These are phyloP conservation scores for Suhomyces sp. DNA, from an alignment of 805 yeast genomes.

Conservation along the genomic window DNA sequence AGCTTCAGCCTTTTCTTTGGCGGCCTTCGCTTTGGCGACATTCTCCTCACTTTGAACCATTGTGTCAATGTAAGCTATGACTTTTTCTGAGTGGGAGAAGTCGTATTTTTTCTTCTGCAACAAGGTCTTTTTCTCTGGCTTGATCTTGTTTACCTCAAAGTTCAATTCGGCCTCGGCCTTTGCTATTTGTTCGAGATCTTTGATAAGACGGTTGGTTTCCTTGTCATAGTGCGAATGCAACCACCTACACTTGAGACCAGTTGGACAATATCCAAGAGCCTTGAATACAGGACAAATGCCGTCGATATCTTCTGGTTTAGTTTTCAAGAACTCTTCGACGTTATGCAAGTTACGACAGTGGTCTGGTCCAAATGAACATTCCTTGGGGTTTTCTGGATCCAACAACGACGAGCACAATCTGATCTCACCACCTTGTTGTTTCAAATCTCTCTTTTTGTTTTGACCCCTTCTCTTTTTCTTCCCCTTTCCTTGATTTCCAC, in stretches of 20 bases:
- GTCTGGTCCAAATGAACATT: conserved; percentile 65
- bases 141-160: conserved; percentile 63
- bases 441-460: conserved; percentile 76
- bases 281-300: conserved; percentile 83
- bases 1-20: conserved; percentile 26
- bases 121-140: conserved; percentile 40
- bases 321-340: conserved; percentile 55
- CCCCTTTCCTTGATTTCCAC: conserved; percentile 20
- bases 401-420: conserved; percentile 63
- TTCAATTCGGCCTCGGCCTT: conserved; percentile 28
- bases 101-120: conserved; percentile 63
- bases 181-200: conserved; percentile 41
- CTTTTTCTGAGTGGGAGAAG: conserved; percentile 54
- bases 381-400: conserved; percentile 47
- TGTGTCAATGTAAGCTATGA: conserved; percentile 63
- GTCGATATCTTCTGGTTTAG: conserved; percentile 68
- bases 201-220: conserved; percentile 43
- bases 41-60: conserved; percentile 45
- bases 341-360: conserved; percentile 79
- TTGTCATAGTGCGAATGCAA: conserved; percentile 62
- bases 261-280: conserved; percentile 85
- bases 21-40: conserved; percentile 34
- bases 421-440: conserved; percentile 61
- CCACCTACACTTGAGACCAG: conserved; percentile 93
- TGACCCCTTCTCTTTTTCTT: conserved; percentile 68